Percentiles rank a stretch among this genome's conserved stretches.
These are phyloP conservation scores for Iberis amara DNA, from an alignment of 441 rosid genomes.

Conservation along the genomic window DNA sequence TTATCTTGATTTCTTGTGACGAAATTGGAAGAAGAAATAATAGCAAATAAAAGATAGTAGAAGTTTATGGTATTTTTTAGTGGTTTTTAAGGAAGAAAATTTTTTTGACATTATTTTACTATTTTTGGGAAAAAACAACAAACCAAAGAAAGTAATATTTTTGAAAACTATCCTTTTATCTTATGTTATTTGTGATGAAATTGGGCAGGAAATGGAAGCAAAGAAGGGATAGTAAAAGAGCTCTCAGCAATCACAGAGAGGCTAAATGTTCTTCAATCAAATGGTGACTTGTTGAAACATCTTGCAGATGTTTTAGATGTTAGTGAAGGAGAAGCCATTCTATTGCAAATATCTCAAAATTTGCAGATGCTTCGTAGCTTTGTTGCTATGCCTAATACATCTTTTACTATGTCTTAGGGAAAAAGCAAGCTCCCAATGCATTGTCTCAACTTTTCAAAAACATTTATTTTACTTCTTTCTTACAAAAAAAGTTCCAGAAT, in stretches of 20 bases:
- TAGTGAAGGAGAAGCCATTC: conserved; percentile 33
- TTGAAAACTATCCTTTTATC: conserved; percentile 4
- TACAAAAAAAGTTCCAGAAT: not conserved
- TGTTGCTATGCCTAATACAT: conserved; percentile 25
- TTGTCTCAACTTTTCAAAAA: conserved; percentile 12
- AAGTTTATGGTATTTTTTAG: too few relatives aligned
- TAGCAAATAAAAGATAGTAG: too few relatives aligned
- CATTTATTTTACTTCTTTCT: not conserved
- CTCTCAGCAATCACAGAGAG: conserved; percentile 36
- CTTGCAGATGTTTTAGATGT: conserved; percentile 31
- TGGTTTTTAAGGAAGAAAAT: too few relatives aligned
- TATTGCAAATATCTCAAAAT: conserved; percentile 35
- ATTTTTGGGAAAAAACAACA: too few relatives aligned
- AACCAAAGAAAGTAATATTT: too few relatives aligned
- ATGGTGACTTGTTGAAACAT: conserved; percentile 31
- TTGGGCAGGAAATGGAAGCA: conserved; percentile 22
- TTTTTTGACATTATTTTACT: too few relatives aligned
- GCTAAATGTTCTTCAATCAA: conserved; percentile 37
- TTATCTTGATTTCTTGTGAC: too few relatives aligned
- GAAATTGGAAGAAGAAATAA: too few relatives aligned
- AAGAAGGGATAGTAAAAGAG: conserved; percentile 32
- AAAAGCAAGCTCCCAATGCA: conserved; percentile 10
- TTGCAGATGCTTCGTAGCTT: conserved; percentile 37
- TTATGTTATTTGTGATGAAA: not conserved
- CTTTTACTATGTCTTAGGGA: conserved; percentile 4